Evolutionary conservation across 208 protist species (phyloP).

Genomic region (Trypanosoma cruzi): DNA sequence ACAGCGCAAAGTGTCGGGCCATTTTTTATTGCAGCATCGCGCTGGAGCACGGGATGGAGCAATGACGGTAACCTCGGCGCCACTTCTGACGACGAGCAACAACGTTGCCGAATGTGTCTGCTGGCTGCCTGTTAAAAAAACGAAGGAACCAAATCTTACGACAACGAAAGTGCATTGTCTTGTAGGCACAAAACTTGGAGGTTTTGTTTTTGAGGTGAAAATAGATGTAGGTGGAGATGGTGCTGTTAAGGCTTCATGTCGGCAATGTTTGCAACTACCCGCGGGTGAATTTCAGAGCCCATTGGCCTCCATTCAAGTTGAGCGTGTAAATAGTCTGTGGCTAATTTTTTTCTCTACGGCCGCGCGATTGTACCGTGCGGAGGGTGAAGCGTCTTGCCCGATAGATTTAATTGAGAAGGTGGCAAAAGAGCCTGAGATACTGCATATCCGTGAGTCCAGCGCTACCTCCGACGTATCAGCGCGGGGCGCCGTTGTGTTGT

Average conservation of each 20-base stretch:
- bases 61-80: not conserved
- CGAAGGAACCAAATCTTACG: not conserved
- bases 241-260: slow-evolving; percentile 23
- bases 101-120: slow-evolving; percentile 57
- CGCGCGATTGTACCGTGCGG: slow-evolving; percentile 15
- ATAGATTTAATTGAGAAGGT: slow-evolving; percentile 10
- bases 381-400: slow-evolving; percentile 9
- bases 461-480: not conserved
- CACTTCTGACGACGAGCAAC: slow-evolving; percentile 3
- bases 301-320: slow-evolving; percentile 23
- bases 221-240: slow-evolving; percentile 23
- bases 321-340: slow-evolving; percentile 22
- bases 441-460: slow-evolving; percentile 10
- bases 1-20: slow-evolving; percentile 29
- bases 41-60: slow-evolving; percentile 1
- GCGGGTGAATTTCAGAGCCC: slow-evolving; percentile 11
- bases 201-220: slow-evolving; percentile 29
- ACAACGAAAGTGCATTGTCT: slow-evolving; percentile 21
- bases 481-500: slow-evolving; percentile 42
- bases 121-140: slow-evolving; percentile 36
- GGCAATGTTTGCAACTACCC: slow-evolving; percentile 28
- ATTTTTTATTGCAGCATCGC: slow-evolving; percentile 33
- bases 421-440: not conserved
- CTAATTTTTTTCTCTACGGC: slow-evolving; percentile 27
- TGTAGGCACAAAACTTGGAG: slow-evolving; percentile 30